These are phyloP conservation scores for Sporothrix brunneoviolacea DNA, from an alignment of 2,329 filamentous ascomycete species.

Conservation along the genomic window DNA sequence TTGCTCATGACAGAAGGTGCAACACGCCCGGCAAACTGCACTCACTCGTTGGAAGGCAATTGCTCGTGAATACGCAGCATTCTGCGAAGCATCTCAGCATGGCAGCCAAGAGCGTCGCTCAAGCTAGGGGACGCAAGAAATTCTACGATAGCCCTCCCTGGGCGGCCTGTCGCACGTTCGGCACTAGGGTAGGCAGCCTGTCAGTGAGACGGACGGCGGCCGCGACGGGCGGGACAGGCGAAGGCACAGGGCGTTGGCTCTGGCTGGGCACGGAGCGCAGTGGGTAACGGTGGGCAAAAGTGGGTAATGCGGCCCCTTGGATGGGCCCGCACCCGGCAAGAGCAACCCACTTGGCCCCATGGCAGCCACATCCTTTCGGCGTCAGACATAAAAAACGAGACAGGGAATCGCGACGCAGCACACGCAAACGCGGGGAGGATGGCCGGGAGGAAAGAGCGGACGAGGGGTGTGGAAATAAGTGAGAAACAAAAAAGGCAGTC, in stretches of 20 bases:
- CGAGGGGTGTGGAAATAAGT: neutral
- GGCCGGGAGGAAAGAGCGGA: neutral
- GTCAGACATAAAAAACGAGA: no score
- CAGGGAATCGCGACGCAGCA: neutral
- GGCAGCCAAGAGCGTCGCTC: no score
- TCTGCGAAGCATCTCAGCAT: no score
- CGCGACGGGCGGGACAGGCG: neutral
- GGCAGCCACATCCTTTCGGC: no score
- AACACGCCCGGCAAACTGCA: no score
- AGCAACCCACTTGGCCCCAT: no score
- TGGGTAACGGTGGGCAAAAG: neutral
- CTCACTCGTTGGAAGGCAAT: no score
- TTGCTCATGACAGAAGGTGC: no score
- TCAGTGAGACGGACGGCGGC: slow-evolving; percentile 5
- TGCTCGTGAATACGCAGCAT: no score
- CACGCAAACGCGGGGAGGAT: neutral
- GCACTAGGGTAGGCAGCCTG: slow-evolving; percentile 1
- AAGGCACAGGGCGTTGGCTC: neutral
- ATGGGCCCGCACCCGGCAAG: no score
- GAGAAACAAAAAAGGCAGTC: neutral
- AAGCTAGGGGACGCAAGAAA: no score
- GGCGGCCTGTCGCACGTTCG: neutral
- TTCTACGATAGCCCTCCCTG: no score
- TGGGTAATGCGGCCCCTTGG: neutral
- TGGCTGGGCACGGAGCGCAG: neutral